Evolutionary conservation across 805 yeast genomes (phyloP), one percentile per base, ranked within the genome.

Genomic region (Clavispora phyllophila): DNA sequence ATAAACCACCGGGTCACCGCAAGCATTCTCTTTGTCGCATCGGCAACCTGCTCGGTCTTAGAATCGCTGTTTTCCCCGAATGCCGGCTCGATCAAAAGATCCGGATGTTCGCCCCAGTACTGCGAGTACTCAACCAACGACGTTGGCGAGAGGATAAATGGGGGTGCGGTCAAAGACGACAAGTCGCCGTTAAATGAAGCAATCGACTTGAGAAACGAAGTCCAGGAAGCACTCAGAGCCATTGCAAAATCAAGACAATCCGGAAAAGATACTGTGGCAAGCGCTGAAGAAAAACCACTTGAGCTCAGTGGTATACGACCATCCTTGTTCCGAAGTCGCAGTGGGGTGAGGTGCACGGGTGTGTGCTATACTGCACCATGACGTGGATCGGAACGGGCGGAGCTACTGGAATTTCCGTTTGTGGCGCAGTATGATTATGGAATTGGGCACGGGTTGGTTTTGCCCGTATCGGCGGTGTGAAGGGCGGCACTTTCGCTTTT

Each of bases 81-180:
- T 49, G 73, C 75, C 26, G 97, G 90, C 28, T 79, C 90, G 41
- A 88, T 65, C 43, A 93, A 77, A 49, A 89, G 72, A 48, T 87
- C 91, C 18, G 90, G 89, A 58, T 87, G 91, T 60, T 90, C 96
- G 37, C 89, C 87, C 97, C 99, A 93, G 68, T 87, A 93, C 63
- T 87, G 91, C 18, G 96, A 85, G 66, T 87, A 93, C 69, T 93
- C 99, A 26, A 80, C 80, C 54, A 88, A 73, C 2, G 97, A 90
- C 5, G 86, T 82, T 19, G 96, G 88, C 4, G 96, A 87, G 50
- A 93, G 73, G 51, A 93, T 93, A 68, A 91, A 93, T 8, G 98
- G 97, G 15, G 99, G 99, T 3, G 99, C 99, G 2, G 99, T 90
- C 58, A 93, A 70, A 3, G 96, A 81, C 15, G 96, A 87, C 49